These are phyloP conservation scores for Cercospora brassicicola DNA, from an alignment of 2,329 filamentous ascomycete species.

Conservation along the genomic window DNA sequence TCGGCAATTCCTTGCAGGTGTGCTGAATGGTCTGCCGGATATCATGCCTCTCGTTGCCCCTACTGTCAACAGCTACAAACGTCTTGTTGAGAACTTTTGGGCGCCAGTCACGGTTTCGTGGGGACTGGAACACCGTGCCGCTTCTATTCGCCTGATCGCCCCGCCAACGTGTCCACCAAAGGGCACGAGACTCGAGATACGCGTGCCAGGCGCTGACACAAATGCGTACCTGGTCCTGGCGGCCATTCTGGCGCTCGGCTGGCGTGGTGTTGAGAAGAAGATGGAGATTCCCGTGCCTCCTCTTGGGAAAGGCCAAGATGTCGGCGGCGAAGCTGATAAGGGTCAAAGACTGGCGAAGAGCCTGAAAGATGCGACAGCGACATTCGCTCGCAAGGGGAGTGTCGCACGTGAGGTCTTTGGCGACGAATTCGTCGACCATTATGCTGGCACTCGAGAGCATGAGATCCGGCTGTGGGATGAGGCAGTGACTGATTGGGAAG, in stretches of 20 bases:
- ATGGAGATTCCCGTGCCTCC: constrained; percentile 79
- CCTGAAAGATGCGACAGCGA: constrained; percentile 77
- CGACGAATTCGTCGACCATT: constrained; percentile 94
- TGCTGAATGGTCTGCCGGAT: constrained; percentile 85
- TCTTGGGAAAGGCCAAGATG: constrained; percentile 78
- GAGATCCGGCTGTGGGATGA: constrained; percentile 91
- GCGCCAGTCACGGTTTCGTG: constrained; percentile 96
- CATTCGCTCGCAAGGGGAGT: constrained; percentile 75
- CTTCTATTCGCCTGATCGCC: constrained; percentile 83
- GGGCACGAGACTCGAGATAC: constrained; percentile 87
- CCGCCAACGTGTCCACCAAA: constrained; percentile 82
- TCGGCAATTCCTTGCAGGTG: constrained; percentile 86
- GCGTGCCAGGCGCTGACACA: constrained; percentile 89
- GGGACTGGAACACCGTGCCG: constrained; percentile 92
- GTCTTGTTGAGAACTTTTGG: constrained; percentile 98
- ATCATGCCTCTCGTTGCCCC: constrained; percentile 95
- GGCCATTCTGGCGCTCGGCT: constrained; percentile 82
- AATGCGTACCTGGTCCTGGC: constrained; percentile 87
- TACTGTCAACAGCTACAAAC: constrained; percentile 97
- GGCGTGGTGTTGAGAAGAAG: constrained; percentile 90
- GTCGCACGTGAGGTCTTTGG: constrained; percentile 93
- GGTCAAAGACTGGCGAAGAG: constrained; percentile 80
- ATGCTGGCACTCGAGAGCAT: constrained; percentile 85
- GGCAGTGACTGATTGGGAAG: constrained; percentile 83
- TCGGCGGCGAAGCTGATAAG: constrained; percentile 69